Base-by-base conservation (phyloP, 495 filamentous ascomycete genomes). In the Schizothecium vesticola region DNA sequence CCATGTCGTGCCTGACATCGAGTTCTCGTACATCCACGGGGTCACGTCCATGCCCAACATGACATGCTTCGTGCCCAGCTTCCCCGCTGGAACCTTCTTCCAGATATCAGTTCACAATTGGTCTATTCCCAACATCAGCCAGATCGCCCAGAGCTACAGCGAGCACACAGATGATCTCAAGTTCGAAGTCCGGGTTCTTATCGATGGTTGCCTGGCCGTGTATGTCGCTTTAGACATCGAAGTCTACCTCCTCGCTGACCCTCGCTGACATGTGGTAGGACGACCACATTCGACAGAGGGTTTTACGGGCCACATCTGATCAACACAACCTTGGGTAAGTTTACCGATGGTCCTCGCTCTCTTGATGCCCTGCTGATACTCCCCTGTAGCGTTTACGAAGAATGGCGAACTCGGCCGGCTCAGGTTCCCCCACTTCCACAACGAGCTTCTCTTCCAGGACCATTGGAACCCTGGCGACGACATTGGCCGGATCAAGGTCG, bases 41-140 rank as follows among this genome's bases (percentile, higher is more conserved):
- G 72, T 80, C 6, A 71, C 71, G 23, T 80, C 78, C 60, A 75
- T 92, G 36, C 92, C 93, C 2, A 86, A 88, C 31, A 84, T 97
- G 67, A 91, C 90, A 1, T 90, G 88, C 67, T 97, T 93, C 76
- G 82, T 95, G 61, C 89, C 91, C 9, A 90, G 88, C 56, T 77
- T 94, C 10, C 73, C 84, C 2, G 75, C 79, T 8, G 83, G 87
- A 23, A 83, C 79, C 23, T 82, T 86, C 0, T 95, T 94, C 76
- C 86, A 89, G 63, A 83, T 96, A 33, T 96, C 92, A 2, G 80
- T 97, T 61, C 92, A 96, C 77, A 88, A 84, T 66, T 97, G 93
- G 93, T 84, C 85, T n/a, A 84, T 81, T 16, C 90, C 91, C 3
- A 79, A 81, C 4, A 81, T 88, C 59, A 91, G 87, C 67, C 82